phyloP scores from a whole-genome alignment of 257 asterid species.

The Solanum ahanhuiri region DNA sequence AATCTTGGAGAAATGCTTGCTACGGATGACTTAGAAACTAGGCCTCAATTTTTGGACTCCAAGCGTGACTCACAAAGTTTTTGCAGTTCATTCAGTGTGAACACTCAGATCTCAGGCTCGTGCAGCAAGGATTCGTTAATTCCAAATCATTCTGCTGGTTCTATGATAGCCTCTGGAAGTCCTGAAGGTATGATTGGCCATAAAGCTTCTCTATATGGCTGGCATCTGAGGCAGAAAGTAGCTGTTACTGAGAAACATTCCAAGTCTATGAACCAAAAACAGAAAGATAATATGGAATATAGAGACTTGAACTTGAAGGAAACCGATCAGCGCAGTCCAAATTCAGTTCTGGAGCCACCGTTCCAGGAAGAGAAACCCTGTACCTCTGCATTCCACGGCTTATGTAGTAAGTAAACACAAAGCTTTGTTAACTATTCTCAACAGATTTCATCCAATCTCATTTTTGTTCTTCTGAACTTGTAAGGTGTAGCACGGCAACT shows the following conservation, averaged over 20 bases:
- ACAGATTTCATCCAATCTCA: neutral
- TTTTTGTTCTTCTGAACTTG: constrained; percentile 3
- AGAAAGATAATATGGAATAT: constrained; percentile 10
- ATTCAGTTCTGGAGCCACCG: constrained; percentile 49
- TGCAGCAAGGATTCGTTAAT: neutral
- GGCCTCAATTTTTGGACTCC: constrained; percentile 1
- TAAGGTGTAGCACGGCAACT: constrained; percentile 46
- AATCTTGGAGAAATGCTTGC: constrained; percentile 17
- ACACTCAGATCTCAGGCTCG: neutral
- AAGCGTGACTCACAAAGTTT: neutral
- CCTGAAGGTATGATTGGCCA: neutral
- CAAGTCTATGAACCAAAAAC: constrained; percentile 1
- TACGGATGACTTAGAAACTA: constrained; percentile 11
- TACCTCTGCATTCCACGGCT: constrained; percentile 16
- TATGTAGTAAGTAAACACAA: constrained; percentile 13
- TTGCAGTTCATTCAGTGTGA: constrained; percentile 2
- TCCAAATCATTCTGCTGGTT: neutral
- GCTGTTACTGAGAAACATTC: neutral
- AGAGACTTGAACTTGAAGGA: constrained; percentile 22
- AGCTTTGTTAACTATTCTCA: neutral
- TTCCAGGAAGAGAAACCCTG: constrained; percentile 12
- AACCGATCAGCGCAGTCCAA: constrained; percentile 45
- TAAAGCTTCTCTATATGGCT: constrained; percentile 9
- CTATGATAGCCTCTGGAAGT: neutral
- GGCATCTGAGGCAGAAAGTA: constrained; percentile 5